These are phyloP conservation scores for Euphrasia arctica DNA, from an alignment of 305 asterid species.

Conservation along the genomic window DNA sequence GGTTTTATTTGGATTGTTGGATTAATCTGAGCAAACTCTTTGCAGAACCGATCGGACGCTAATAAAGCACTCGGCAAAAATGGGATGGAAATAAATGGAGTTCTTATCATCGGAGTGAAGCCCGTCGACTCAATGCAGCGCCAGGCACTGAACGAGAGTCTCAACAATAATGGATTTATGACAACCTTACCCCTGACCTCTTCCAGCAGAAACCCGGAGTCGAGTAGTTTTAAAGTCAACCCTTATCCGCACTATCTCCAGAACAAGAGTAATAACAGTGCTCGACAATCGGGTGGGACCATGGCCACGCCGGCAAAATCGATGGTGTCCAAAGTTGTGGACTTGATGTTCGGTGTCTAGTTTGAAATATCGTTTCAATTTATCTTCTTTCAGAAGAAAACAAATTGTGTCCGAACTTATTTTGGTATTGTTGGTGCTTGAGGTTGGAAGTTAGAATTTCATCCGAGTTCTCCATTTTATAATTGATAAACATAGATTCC, in stretches of 20 bases:
- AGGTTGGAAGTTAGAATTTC: no score
- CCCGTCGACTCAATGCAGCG: constrained; percentile 82
- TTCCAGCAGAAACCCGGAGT: constrained; percentile 45
- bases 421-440: no score
- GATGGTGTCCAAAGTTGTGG: constrained; percentile 71
- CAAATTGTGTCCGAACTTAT: neutral
- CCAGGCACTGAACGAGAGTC: constrained; percentile 63
- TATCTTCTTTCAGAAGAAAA: neutral
- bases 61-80: constrained; percentile 82
- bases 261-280: constrained; percentile 45
- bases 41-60: constrained; percentile 82
- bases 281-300: constrained; percentile 55
- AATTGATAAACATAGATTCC: no score
- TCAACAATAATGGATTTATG: constrained; percentile 76
- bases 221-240: constrained; percentile 51
- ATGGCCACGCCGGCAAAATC: constrained; percentile 93
- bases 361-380: constrained; percentile 1
- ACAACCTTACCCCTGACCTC: constrained; percentile 54
- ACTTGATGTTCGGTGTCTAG: constrained; percentile 88
- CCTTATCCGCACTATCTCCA: constrained; percentile 59
- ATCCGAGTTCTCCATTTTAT: no score
- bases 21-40: constrained; percentile 3
- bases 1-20: neutral
- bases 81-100: constrained; percentile 82
- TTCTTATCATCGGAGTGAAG: constrained; percentile 89